A percentile compares a stretch with the other conserved stretches of the same genome.
phyloP scores from a whole-genome alignment of 1,284 basidiomycete genomes.

The Anthracocystis walkeri region DNA sequence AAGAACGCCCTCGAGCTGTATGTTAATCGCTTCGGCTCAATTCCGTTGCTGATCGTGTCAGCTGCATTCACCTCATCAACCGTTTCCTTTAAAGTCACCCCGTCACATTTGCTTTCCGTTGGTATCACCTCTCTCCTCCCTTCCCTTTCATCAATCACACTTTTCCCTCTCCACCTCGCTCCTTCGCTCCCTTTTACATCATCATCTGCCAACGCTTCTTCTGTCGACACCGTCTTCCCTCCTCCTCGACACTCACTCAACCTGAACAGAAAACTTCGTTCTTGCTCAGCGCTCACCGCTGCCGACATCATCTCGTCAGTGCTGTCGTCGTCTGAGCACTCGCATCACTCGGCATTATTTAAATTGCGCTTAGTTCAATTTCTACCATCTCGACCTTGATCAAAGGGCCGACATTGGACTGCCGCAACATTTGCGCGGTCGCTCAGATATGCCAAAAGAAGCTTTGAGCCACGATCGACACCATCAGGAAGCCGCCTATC shows the following conservation, averaged over 20 bases:
- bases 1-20: too few species aligned
- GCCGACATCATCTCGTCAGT: background rate
- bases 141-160: conserved; percentile 3
- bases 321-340: too few species aligned
- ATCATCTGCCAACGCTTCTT: background rate
- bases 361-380: background rate
- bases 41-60: conserved; percentile 2
- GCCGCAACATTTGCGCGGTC: conserved; percentile 4
- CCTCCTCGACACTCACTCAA: background rate
- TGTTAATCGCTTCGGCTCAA: background rate
- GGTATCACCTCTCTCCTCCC: background rate
- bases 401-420: background rate
- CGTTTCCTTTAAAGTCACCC: conserved; percentile 7
- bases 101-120: too few species aligned
- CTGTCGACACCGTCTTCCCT: conserved; percentile 1
- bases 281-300: background rate
- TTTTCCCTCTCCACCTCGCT: background rate
- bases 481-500: conserved; percentile 11
- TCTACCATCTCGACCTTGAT: background rate
- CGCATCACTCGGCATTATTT: background rate
- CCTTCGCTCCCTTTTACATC: background rate
- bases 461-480: conserved; percentile 14
- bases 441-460: conserved; percentile 31
- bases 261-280: background rate
- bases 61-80: background rate